Percentiles rank a stretch among this genome's conserved stretches.
phyloP scores from a whole-genome alignment of 2,329 filamentous ascomycete species.

The Aspergillus neoniger region DNA sequence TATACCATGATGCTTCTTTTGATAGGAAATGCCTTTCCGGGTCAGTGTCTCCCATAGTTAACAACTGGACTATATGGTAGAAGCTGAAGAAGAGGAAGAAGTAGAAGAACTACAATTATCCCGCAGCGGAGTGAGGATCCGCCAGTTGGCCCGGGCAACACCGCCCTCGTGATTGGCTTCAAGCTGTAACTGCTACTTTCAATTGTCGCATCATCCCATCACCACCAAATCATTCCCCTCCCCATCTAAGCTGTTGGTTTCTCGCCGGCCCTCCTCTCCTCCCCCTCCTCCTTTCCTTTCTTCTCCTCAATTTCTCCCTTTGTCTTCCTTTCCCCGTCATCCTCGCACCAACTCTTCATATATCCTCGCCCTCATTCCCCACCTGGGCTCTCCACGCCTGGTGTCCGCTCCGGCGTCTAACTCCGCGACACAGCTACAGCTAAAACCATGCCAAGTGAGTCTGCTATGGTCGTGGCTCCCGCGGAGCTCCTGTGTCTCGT shows the following conservation, averaged over 20 bases:
- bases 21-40: no score
- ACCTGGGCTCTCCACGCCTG: constrained; percentile 31
- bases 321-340: constrained; percentile 4
- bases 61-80: no score
- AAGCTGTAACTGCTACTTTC: not conserved
- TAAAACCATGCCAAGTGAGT: constrained; percentile 43
- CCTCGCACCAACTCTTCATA: constrained; percentile 1
- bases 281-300: not conserved
- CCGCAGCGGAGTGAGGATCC: not conserved
- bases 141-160: constrained; percentile 7
- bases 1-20: no score
- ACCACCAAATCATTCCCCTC: not conserved
- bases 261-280: not conserved
- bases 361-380: constrained; percentile 11
- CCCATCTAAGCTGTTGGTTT: not conserved
- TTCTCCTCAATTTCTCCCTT: not conserved
- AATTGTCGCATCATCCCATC: constrained; percentile 7
- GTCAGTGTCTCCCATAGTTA: no score
- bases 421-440: constrained; percentile 28
- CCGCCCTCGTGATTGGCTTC: constrained; percentile 8
- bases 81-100: no score
- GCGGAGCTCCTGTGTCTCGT: constrained; percentile 9
- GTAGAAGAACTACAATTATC: no score
- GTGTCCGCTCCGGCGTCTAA: constrained; percentile 27
- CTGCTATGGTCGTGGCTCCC: not conserved